Base-by-base conservation (phyloP, 331 rosid species). In the Quercus tomentella region DNA sequence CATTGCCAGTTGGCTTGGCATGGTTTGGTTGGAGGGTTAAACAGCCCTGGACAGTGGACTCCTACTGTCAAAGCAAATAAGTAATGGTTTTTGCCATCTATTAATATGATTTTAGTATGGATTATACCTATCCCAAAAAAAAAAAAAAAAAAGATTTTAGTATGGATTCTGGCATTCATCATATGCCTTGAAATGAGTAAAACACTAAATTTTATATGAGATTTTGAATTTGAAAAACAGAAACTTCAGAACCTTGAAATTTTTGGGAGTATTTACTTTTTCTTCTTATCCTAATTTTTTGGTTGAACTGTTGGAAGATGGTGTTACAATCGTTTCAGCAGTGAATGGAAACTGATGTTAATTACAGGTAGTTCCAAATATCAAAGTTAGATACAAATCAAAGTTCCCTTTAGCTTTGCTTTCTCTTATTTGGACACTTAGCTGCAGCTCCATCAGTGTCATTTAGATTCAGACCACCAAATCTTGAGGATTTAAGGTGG, bases 401-500 rank as follows among this genome's bases (percentile, higher is more conserved):
- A 37, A 72, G 63, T 70, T 70, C 66, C 56, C 60, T 66, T 45
- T 54, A 68, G 68, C 70, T 72, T 26, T 49, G 54, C 54, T 49
- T 49, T 49, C 54, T 49, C 54, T 49, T 49, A 4, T 57, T 21
- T 8, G 26, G 14, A 57, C 65, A n/a, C 30, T 7, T 7, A 7
- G 65, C 65, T 9, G 31, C 65, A 21, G 30, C 31, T 58, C 65
- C 22, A 22, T 25, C 3, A 11, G 30, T 2, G 65, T 22, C 65
- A 22, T 74, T 73, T 18, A 31, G 43, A 80, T 74, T 69, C 73
- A 58, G 23, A 72, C 33, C 18, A 75, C 76, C 58, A 37, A 67
- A 49, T 54, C 60, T 67, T 28, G 26, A 56, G 65, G 78, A 8
- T 70, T 77, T 56, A 33, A 15, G 28, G 61, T 54, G 62, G 37